Evolutionary conservation across 495 filamentous ascomycete species (phyloP).

Genomic region (Astrothelium subdiscretum): DNA sequence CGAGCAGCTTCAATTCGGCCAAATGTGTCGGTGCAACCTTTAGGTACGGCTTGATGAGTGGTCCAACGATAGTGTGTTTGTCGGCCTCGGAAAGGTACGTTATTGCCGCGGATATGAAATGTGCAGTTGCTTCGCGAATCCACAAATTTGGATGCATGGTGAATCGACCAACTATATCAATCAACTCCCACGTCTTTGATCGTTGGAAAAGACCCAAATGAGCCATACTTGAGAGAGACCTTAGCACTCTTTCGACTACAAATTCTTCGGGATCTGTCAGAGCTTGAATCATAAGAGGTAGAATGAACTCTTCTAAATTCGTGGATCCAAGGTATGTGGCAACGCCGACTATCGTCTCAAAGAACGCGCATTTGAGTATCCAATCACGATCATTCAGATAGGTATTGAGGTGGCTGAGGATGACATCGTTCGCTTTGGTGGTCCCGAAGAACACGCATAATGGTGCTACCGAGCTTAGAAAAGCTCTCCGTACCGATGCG

Average conservation of each 20-base stretch:
- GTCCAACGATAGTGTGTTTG: constrained; percentile 66
- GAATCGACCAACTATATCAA: constrained; percentile 69
- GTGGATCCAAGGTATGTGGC: constrained; percentile 78
- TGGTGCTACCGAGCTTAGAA: constrained; percentile 84
- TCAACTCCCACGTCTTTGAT: constrained; percentile 73
- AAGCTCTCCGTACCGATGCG: constrained; percentile 79
- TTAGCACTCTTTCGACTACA: constrained; percentile 81
- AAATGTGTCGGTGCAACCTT: constrained; percentile 52
- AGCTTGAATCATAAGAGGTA: constrained; percentile 95
- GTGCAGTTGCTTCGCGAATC: constrained; percentile 81
- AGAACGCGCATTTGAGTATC: constrained; percentile 93
- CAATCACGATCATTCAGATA: constrained; percentile 96
- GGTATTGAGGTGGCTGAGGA: constrained; percentile 90
- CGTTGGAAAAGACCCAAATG: constrained; percentile 77
- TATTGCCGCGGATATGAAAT: constrained; percentile 66
- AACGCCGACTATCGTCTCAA: constrained; percentile 89
- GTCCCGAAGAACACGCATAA: constrained; percentile 94
- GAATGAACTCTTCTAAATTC: constrained; percentile 86
- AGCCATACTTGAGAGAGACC: constrained; percentile 82
- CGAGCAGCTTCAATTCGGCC: constrained; percentile 62
- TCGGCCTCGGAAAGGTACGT: constrained; percentile 74
- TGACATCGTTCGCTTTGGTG: constrained; percentile 78
- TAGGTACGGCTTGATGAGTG: constrained; percentile 71
- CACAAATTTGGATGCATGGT: constrained; percentile 89
- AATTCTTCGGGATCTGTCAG: constrained; percentile 91